Conservation (phyloP, 2,329 filamentous ascomycete species). For the Talaromyces sp. region DNA sequence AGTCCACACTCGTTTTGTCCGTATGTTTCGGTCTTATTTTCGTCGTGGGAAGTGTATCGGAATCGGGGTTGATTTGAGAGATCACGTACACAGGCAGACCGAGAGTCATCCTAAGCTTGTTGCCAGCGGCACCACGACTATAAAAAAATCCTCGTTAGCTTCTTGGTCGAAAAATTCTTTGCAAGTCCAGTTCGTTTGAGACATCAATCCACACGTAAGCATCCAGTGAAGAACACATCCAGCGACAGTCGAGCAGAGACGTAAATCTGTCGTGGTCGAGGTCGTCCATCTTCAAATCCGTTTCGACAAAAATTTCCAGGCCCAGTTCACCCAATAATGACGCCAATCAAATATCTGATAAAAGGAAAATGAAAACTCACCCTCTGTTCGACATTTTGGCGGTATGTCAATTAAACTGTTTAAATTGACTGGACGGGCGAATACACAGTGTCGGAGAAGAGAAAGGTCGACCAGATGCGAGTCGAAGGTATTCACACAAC, state of each 20-base stretch:
- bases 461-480: constrained; percentile 6
- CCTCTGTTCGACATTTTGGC: constrained; percentile 52
- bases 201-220: neutral
- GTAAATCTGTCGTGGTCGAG: neutral
- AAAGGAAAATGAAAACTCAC: constrained; percentile 35
- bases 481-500: constrained; percentile 26
- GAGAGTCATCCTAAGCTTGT: constrained; percentile 99
- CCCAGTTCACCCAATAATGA: neutral
- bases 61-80: constrained; percentile 7
- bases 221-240: neutral
- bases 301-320: neutral
- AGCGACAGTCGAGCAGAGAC: neutral
- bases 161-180: neutral
- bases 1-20: constrained; percentile 3
- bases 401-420: constrained; percentile 39
- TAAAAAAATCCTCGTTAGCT: constrained; percentile 21
- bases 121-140: constrained; percentile 83
- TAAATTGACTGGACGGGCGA: constrained; percentile 31
- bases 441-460: constrained; percentile 21
- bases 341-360: neutral
- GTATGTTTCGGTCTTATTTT: neutral
- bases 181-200: neutral
- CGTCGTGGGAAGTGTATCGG: constrained; percentile 2
- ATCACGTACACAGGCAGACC: constrained; percentile 96
- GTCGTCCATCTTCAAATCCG: neutral